Conservation (phyloP, 2,329 filamentous ascomycete genomes). For the Ramichloridium luteum region DNA sequence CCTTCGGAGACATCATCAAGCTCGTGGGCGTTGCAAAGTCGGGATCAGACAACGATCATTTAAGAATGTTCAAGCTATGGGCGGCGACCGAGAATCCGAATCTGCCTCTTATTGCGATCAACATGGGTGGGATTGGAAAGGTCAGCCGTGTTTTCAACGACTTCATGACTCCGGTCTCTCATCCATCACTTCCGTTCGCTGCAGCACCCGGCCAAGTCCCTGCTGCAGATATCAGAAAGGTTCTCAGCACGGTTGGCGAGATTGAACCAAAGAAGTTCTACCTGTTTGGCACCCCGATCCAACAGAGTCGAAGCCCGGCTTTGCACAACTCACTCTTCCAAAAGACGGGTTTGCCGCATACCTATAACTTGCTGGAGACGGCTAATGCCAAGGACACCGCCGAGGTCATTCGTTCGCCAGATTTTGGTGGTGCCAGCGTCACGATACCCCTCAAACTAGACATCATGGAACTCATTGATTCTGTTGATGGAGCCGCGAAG, state of each 20-base stretch:
- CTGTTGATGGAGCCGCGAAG: conserved; percentile 64
- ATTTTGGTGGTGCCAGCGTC: conserved; percentile 88
- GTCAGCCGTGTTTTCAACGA: conserved; percentile 79
- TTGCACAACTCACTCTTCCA: conserved; percentile 80
- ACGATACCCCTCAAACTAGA: conserved; percentile 92
- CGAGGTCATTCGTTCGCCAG: conserved; percentile 52
- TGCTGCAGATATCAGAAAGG: conserved; percentile 72
- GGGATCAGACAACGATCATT: conserved; percentile 74
- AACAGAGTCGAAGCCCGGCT: conserved; percentile 69
- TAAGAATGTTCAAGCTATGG: conserved; percentile 68
- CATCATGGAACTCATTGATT: conserved; percentile 69
- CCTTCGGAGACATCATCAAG: conserved; percentile 89
- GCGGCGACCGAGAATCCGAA: conserved; percentile 56
- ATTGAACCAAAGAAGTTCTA: conserved; percentile 67
- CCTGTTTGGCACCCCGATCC: conserved; percentile 77
- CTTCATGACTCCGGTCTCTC: conserved; percentile 91
- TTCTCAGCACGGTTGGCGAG: conserved; percentile 65
- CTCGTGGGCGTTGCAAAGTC: conserved; percentile 68
- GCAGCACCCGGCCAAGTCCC: conserved; percentile 90
- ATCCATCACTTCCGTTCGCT: conserved; percentile 78
- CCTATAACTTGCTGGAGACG: conserved; percentile 69
- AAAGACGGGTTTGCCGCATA: conserved; percentile 66
- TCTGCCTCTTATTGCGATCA: conserved; percentile 83
- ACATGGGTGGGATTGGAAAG: conserved; percentile 84
- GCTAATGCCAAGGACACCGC: conserved; percentile 48